Conservation (phyloP, 2,329 filamentous ascomycete genomes). For the Diaporthe capsici region DNA sequence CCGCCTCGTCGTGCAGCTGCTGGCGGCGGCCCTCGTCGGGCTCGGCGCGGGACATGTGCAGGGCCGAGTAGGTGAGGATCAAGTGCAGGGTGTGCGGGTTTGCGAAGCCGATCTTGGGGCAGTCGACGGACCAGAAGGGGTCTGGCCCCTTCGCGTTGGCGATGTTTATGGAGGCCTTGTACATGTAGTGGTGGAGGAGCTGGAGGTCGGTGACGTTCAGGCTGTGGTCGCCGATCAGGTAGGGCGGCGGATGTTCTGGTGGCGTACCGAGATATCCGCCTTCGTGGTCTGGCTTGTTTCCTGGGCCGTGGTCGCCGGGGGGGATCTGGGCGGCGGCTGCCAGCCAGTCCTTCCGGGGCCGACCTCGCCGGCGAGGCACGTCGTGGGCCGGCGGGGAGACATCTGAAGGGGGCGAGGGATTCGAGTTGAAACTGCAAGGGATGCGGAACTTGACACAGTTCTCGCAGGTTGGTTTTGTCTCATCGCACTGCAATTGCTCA, state of each 20-base stretch:
- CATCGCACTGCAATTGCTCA: slow-evolving; percentile 30
- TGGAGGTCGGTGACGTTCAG: slow-evolving; percentile 46
- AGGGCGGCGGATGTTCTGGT: background rate
- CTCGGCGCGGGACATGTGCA: slow-evolving; percentile 41
- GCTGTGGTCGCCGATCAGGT: slow-evolving; percentile 15
- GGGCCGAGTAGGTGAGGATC: slow-evolving; percentile 45
- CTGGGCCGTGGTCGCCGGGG: background rate
- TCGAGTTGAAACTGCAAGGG: slow-evolving; percentile 30
- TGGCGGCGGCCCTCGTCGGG: slow-evolving; percentile 16
- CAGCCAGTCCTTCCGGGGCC: slow-evolving; percentile 17
- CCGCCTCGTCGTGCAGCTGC: slow-evolving; percentile 20
- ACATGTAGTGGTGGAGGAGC: slow-evolving; percentile 47
- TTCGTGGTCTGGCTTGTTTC: background rate
- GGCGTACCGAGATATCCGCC: background rate
- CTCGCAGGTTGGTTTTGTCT: slow-evolving; percentile 28
- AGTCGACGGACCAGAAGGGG: slow-evolving; percentile 43
- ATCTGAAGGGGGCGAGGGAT: slow-evolving; percentile 4
- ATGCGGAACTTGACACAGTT: slow-evolving; percentile 33
- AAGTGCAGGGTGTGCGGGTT: slow-evolving; percentile 46
- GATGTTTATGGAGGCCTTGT: slow-evolving; percentile 41
- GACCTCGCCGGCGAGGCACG: background rate
- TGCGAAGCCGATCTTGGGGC: slow-evolving; percentile 46
- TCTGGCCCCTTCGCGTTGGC: slow-evolving; percentile 35
- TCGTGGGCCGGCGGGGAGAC: background rate
- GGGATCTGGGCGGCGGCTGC: background rate